Conservation (phyloP, 805 yeast species). For the Zygosaccharomyces bailii region DNA sequence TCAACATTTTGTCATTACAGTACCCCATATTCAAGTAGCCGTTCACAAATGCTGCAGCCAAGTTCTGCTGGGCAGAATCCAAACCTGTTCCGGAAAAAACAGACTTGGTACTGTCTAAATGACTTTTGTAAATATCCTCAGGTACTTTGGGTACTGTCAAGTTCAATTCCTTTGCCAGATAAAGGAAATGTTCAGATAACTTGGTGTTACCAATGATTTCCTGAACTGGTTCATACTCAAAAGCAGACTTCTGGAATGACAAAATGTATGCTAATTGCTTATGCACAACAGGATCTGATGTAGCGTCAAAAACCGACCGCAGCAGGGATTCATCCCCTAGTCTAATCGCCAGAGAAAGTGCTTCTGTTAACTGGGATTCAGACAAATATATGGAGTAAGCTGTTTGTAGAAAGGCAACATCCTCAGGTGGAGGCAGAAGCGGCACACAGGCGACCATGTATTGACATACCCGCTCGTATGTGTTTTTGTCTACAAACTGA, state of each 20-base stretch:
- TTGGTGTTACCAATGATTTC: conserved; percentile 79
- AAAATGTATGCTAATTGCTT: conserved; percentile 89
- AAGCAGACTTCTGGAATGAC: conserved; percentile 81
- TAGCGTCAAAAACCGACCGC: conserved; percentile 74
- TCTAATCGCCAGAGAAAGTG: conserved; percentile 83
- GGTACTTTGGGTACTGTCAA: conserved; percentile 88
- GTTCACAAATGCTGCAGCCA: conserved; percentile 93
- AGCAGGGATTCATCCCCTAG: conserved; percentile 79
- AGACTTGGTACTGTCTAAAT: conserved; percentile 68
- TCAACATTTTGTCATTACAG: conserved; percentile 76
- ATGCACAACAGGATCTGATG: conserved; percentile 68
- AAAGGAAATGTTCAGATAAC: conserved; percentile 72
- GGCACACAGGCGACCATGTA: conserved; percentile 98
- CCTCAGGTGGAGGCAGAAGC: conserved; percentile 92
- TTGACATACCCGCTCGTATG: conserved; percentile 84
- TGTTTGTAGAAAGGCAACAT: conserved; percentile 75
- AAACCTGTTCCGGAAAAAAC: conserved; percentile 51
- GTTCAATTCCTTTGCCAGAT: conserved; percentile 82
- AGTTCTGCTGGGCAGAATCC: conserved; percentile 91
- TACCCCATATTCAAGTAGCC: conserved; percentile 89
- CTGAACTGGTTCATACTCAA: conserved; percentile 71
- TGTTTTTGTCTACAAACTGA: conserved; percentile 77
- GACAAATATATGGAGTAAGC: conserved; percentile 82
- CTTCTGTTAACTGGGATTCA: conserved; percentile 81
- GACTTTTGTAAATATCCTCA: conserved; percentile 89